Evolutionary conservation across 805 yeast species (phyloP).

Genomic region (Metschnikowia arizonensis): DNA sequence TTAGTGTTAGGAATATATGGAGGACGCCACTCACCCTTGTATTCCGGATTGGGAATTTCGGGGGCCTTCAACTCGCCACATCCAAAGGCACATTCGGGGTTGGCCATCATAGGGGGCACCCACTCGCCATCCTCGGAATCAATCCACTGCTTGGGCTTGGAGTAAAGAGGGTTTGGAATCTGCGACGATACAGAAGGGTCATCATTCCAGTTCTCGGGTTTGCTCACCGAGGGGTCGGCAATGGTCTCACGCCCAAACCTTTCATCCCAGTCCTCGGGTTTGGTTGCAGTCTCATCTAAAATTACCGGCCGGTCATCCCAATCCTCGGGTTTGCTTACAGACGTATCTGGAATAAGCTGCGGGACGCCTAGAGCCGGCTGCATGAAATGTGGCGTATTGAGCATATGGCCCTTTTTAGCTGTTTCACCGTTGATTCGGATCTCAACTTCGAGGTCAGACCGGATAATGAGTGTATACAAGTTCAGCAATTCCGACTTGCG

Average conservation of each 20-base stretch:
- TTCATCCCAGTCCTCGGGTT: constrained; percentile 87
- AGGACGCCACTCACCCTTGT: constrained; percentile 74
- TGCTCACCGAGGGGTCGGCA: constrained; percentile 59
- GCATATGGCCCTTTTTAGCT: constrained; percentile 64
- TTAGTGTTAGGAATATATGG: constrained; percentile 69
- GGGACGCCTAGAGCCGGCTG: constrained; percentile 69
- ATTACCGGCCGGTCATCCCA: constrained; percentile 75
- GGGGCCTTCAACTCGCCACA: constrained; percentile 84
- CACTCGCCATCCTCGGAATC: constrained; percentile 88
- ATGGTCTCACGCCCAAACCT: constrained; percentile 54
- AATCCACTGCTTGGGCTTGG: constrained; percentile 77
- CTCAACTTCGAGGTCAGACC: constrained; percentile 65
- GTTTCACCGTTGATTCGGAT: constrained; percentile 78
- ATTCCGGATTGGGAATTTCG: constrained; percentile 59
- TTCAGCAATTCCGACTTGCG: constrained; percentile 52
- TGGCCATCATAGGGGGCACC: constrained; percentile 64
- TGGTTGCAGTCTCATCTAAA: constrained; percentile 55
- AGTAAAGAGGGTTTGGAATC: constrained; percentile 65
- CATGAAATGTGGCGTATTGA: constrained; percentile 48
- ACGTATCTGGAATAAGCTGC: constrained; percentile 50
- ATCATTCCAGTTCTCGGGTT: constrained; percentile 74
- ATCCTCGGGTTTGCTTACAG: constrained; percentile 66
- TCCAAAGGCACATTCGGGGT: constrained; percentile 72
- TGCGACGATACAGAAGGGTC: constrained; percentile 50
- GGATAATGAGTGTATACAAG: constrained; percentile 73